A percentile compares a stretch with the other conserved stretches of the same genome.
phyloP scores from a whole-genome alignment of 2,329 filamentous ascomycete species.

The Pseudocercospora fijiensis region DNA sequence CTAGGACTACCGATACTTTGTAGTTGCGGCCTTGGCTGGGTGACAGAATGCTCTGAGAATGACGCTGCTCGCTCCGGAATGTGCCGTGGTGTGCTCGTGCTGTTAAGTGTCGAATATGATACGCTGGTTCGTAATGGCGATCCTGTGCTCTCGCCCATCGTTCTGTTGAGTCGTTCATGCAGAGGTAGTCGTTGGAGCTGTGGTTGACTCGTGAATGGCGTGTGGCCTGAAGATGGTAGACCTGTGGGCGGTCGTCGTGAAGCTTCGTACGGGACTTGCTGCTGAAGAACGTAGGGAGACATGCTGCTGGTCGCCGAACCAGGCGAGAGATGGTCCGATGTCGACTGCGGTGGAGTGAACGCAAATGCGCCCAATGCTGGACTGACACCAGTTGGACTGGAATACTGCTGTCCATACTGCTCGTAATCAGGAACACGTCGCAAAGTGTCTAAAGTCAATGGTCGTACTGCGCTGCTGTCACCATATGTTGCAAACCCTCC shows the following conservation, averaged over 20 bases:
- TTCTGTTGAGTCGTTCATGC: constrained; percentile 45
- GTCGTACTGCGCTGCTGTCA: constrained; percentile 63
- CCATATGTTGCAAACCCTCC: constrained; percentile 43
- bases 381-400: constrained; percentile 60
- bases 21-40: constrained; percentile 25
- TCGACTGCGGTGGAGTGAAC: constrained; percentile 58
- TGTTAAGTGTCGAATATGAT: constrained; percentile 41
- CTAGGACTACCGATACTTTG: constrained; percentile 26
- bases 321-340: constrained; percentile 49
- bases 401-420: constrained; percentile 64
- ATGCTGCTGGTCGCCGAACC: constrained; percentile 43
- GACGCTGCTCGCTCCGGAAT: constrained; percentile 28
- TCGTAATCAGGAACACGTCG: constrained; percentile 63
- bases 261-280: constrained; percentile 31
- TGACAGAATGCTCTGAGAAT: constrained; percentile 30
- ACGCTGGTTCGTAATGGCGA: constrained; percentile 50
- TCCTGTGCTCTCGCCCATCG: constrained; percentile 44
- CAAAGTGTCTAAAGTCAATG: constrained; percentile 67
- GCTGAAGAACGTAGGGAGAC: constrained; percentile 40
- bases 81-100: constrained; percentile 22
- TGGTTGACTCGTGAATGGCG: constrained; percentile 31
- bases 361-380: constrained; percentile 67
- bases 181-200: constrained; percentile 44
- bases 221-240: constrained; percentile 18
- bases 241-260: constrained; percentile 28